A percentile compares a stretch with the other conserved stretches of the same genome.
Conservation (phyloP, 2,329 filamentous ascomycete species). For the Colletotrichum tamarilloi region DNA sequence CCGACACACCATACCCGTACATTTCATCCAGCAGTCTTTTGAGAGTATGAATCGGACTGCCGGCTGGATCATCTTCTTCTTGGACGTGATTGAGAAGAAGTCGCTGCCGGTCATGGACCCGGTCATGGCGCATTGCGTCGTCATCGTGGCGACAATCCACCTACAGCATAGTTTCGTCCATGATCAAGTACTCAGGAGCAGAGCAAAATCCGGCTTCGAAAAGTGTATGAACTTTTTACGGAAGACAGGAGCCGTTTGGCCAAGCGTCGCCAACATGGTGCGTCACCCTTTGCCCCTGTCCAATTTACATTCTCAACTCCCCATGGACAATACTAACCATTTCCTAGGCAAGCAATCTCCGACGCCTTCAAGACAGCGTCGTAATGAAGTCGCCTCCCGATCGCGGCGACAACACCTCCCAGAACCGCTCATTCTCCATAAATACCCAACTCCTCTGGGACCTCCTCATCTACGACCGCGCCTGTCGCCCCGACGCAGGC, state of each 20-base stretch:
- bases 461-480: conserved; percentile 49
- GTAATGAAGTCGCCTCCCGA: conserved; percentile 9
- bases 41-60: conserved; percentile 62
- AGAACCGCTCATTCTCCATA: conserved; percentile 41
- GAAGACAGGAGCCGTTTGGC: conserved; percentile 41
- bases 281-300: not conserved
- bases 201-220: conserved; percentile 41
- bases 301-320: too few relatives aligned
- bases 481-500: conserved; percentile 40
- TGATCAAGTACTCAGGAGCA: conserved; percentile 37
- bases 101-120: conserved; percentile 53
- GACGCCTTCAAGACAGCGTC: conserved; percentile 47
- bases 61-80: conserved; percentile 64
- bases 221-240: conserved; percentile 42
- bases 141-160: conserved; percentile 64
- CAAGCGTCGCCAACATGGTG: conserved; percentile 41
- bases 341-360: conserved; percentile 41
- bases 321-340: too few relatives aligned
- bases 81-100: conserved; percentile 56
- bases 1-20: conserved; percentile 62
- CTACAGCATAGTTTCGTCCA: conserved; percentile 62
- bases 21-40: conserved; percentile 64
- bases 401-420: not conserved
- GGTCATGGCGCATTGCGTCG: conserved; percentile 55
- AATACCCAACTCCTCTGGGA: conserved; percentile 49